phyloP scores from a whole-genome alignment of 495 filamentous ascomycete genomes.

The Beverwykella pulmonaria region DNA sequence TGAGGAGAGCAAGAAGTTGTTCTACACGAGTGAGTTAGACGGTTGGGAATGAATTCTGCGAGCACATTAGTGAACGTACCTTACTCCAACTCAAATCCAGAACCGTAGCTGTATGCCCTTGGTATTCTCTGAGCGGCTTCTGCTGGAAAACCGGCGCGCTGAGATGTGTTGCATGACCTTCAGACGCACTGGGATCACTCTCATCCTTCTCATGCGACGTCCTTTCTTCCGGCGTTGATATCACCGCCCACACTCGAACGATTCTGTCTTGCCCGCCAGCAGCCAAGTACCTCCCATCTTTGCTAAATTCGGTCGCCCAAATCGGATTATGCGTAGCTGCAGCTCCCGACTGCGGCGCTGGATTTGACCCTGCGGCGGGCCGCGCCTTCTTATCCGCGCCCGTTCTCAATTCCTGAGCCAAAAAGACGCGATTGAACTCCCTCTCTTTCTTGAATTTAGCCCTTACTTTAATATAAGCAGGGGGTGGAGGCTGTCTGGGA shows the following conservation, averaged over 20 bases:
- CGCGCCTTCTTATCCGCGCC: conserved; percentile 34
- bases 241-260: conserved; percentile 88
- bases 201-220: conserved; percentile 70
- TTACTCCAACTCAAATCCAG: conserved; percentile 97
- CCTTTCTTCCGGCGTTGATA: conserved; percentile 80
- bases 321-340: conserved; percentile 60
- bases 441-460: conserved; percentile 79
- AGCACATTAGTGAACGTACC: conserved; percentile 47
- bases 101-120: conserved; percentile 83
- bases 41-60: not conserved
- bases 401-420: conserved; percentile 78
- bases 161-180: conserved; percentile 57
- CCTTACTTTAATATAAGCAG: conserved; percentile 85
- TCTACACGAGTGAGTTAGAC: conserved; percentile 51
- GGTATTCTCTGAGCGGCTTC: conserved; percentile 75
- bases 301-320: conserved; percentile 92
- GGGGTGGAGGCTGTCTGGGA: conserved; percentile 84
- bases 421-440: conserved; percentile 83
- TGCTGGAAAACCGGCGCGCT: conserved; percentile 90
- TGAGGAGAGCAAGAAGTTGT: conserved; percentile 94
- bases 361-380: conserved; percentile 15
- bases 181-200: conserved; percentile 55
- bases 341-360: conserved; percentile 30
- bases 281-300: conserved; percentile 88
- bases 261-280: conserved; percentile 84